A percentile compares a stretch with the other conserved stretches of the same genome.
Conservation (phyloP, 2,329 filamentous ascomycete genomes). For the Epichloe scottii region DNA sequence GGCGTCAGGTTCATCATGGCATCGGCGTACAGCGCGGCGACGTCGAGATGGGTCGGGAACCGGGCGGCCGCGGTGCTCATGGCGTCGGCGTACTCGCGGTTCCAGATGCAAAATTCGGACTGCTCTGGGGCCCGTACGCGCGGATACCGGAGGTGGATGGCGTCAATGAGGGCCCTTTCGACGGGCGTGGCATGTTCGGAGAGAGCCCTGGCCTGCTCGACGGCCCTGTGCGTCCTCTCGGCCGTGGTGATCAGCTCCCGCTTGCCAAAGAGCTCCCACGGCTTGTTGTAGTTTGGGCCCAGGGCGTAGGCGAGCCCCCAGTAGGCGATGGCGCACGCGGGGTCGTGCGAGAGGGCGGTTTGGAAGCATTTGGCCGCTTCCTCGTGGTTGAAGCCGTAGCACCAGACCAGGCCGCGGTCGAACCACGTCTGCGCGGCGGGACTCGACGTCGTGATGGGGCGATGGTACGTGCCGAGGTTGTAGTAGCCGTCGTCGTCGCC, state of each 20-base stretch:
- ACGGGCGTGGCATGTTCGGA: conserved; percentile 12
- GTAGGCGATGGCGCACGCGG: conserved; percentile 47
- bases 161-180: conserved; percentile 51
- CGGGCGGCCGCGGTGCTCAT: conserved; percentile 25
- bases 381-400: conserved; percentile 65
- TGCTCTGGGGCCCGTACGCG: conserved; percentile 27
- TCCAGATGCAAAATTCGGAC: conserved; percentile 33
- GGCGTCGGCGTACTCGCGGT: conserved; percentile 21
- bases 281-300: conserved; percentile 67
- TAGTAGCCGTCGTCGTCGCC: conserved; percentile 29
- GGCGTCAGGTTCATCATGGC: conserved; percentile 36
- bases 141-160: conserved; percentile 51
- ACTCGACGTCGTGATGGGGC: conserved; percentile 40
- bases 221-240: conserved; percentile 18
- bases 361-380: conserved; percentile 55
- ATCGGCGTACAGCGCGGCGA: conserved; percentile 25
- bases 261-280: conserved; percentile 58
- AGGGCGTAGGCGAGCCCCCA: conserved; percentile 61
- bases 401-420: conserved; percentile 59
- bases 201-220: conserved; percentile 15
- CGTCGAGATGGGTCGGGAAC: conserved; percentile 28
- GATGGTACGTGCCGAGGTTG: conserved; percentile 46
- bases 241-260: conserved; percentile 43
- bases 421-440: conserved; percentile 52
- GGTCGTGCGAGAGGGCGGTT: conserved; percentile 41